Evolutionary conservation across 148 eudicot genomes (phyloP).

Genomic region (Camellia sinensis): DNA sequence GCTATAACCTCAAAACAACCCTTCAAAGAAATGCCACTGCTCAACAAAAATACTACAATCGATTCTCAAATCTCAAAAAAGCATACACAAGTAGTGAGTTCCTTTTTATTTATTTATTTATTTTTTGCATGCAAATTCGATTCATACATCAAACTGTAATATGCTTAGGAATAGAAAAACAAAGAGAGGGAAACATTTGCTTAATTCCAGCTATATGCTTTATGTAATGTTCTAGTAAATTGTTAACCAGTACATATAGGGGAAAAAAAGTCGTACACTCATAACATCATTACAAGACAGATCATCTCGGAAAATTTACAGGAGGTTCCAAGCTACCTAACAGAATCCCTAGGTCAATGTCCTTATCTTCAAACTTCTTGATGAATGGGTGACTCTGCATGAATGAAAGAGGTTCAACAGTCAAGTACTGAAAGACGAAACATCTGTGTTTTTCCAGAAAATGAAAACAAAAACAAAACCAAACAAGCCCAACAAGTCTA

Average conservation of each 20-base stretch:
- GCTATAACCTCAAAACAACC: too few relatives aligned
- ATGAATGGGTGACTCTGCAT: constrained; percentile 86
- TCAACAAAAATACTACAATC: too few relatives aligned
- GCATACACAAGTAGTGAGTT: too few relatives aligned
- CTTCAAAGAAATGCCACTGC: too few relatives aligned
- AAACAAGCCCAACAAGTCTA: neutral
- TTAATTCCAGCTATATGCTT: constrained; percentile 5
- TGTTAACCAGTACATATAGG: neutral
- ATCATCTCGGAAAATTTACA: constrained; percentile 68
- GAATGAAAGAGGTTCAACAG: constrained; percentile 11
- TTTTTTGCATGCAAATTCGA: too few relatives aligned
- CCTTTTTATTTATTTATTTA: too few relatives aligned
- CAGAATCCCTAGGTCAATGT: constrained; percentile 76
- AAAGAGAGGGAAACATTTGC: neutral
- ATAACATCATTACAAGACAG: constrained; percentile 19
- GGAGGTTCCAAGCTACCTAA: constrained; percentile 83
- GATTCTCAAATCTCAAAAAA: too few relatives aligned
- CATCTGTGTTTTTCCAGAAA: too few relatives aligned
- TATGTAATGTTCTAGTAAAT: neutral
- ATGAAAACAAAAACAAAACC: too few relatives aligned
- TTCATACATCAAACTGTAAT: too few relatives aligned
- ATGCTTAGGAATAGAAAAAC: too few relatives aligned
- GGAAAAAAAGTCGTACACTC: constrained; percentile 16
- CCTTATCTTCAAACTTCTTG: constrained; percentile 92
- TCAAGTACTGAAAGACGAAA: neutral